Evolutionary conservation across 1,284 basidiomycete species (phyloP), one percentile per base, ranked within the genome.

Genomic region (Inonotus hispidus): DNA sequence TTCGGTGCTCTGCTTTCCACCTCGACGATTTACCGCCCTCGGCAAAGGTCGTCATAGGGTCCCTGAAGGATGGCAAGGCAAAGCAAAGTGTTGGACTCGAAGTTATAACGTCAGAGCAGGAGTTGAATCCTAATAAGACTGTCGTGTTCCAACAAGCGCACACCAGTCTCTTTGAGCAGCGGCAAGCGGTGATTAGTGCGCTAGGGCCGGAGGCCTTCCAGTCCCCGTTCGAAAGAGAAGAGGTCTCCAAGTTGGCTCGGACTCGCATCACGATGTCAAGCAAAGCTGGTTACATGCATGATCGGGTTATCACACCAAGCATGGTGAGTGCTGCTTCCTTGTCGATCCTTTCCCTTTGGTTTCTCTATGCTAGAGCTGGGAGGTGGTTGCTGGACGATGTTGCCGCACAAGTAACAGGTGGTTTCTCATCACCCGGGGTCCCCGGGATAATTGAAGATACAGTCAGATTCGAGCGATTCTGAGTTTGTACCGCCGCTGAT

Each of bases 181-280:
- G 55, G 16, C 62, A 63, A 41, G 53, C 45, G 21, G 52, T 57
- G 39, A 38, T 55, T 32, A 52, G 29, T 16, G 60, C 55, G 10
- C 55, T 62, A 19, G 41, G 56, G 19, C 38, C 60, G 21, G 56
- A 45, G 35, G 52, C 41, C 11, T 55, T 46, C 23, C 27, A 32
- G 41, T 55, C 52, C 39, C 35, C 46, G 10, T 59, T 32, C 29
- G 57, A 55, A 25, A 62, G 35, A 35, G 46, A 50, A 5, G 45
- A 50, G 35, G 53, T 54, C n/a, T 55, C 53, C 29, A 49, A 55
- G 16, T 25, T 56, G 46, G 58, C 46, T 3, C 32, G 54, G 45
- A 49, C 93, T 3, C 79, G 93, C 52, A 76, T 98, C 67, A 96
- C 96, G 0, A 98, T 99, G 94, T 97, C 95, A 2, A 95, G 92